These are phyloP conservation scores for Globisporangium lucens DNA, from an alignment of 352 stramenopile genomes.

Conservation along the genomic window DNA sequence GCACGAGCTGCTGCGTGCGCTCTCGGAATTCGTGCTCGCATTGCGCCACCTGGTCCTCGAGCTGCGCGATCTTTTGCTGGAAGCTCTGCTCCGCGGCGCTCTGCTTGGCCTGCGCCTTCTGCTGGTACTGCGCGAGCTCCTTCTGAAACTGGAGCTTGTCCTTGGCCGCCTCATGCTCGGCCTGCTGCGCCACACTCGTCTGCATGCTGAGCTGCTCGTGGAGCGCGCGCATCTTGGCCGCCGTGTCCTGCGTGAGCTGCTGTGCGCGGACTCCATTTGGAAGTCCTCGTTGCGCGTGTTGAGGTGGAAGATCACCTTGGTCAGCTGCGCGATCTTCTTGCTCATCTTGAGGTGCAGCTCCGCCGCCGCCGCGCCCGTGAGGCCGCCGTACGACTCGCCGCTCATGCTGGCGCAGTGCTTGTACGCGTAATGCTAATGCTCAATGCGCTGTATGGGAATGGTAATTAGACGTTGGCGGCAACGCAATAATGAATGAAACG, in stretches of 20 bases:
- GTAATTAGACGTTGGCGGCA: not conserved
- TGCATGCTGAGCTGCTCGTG: conserved; percentile 38
- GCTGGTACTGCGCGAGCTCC: conserved; percentile 35
- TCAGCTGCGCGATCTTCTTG: conserved; percentile 94
- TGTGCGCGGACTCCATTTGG: conserved; percentile 56
- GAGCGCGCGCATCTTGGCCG: conserved; percentile 44
- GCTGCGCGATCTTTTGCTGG: conserved; percentile 32
- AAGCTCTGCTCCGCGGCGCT: conserved; percentile 29
- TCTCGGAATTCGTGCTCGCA: conserved; percentile 40
- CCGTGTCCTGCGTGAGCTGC: conserved; percentile 52
- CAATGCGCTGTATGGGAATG: not conserved
- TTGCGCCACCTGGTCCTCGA: conserved; percentile 40
- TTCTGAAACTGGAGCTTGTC: conserved; percentile 39
- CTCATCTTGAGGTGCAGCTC: conserved; percentile 93
- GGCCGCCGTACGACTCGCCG: conserved; percentile 22
- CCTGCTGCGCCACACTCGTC: conserved; percentile 25
- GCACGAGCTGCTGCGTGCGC: conserved; percentile 37
- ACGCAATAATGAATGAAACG: not conserved
- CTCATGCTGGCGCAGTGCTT: conserved; percentile 17
- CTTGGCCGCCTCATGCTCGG: conserved; percentile 30
- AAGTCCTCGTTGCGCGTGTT: conserved; percentile 94
- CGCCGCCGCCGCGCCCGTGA: conserved; percentile 19
- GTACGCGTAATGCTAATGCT: not conserved
- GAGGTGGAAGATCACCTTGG: conserved; percentile 93
- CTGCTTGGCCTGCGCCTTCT: conserved; percentile 19